Evolutionary conservation across 306 rosid genomes (phyloP), one percentile per base, ranked within the genome.

Genomic region (Castanospermum australe): DNA sequence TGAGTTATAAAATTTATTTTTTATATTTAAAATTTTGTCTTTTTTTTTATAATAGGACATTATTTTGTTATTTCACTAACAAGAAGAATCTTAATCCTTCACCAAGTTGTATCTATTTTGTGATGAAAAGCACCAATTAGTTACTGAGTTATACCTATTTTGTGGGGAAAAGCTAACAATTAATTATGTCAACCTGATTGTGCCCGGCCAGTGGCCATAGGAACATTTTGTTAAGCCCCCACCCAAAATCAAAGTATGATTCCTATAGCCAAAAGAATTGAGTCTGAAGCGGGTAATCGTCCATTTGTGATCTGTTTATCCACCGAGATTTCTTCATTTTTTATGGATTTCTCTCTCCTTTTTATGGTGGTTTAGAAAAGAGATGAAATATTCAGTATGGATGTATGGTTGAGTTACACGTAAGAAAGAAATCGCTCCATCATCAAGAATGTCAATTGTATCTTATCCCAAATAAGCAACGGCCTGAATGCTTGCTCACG

Each of bases 91-190:
- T n/a, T n/a, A n/a, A n/a, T n/a, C n/a, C n/a, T n/a, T n/a, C n/a
- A n/a, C n/a, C n/a, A n/a, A n/a, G n/a, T n/a, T n/a, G n/a, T n/a
- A n/a, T n/a, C n/a, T n/a, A n/a, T n/a, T n/a, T n/a, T n/a, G n/a
- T n/a, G n/a, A n/a, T n/a, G n/a, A n/a, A n/a, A n/a, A n/a, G n/a
- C n/a, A n/a, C n/a, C n/a, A n/a, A n/a, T n/a, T n/a, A n/a, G n/a
- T n/a, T 39, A 11, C 56, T 17, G 35, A 44, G 32, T 1, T 25
- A 30, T 68, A 59, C 44, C 18, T 56, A 24, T 75, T 80, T 66
- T 84, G 61, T 50, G 50, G 55, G 68, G 47, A 72, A 48, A 57
- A 63, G 36, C 64, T n/a, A n/a, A 62, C 79, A 62, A 35, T 44
- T 64, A 65, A 33, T 57, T 36, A 52, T 44, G 60, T 9, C 75